A percentile compares a stretch with the other conserved stretches of the same genome.
Conservation (phyloP, 2,329 filamentous ascomycete species). For the Anisogramma anomala region DNA sequence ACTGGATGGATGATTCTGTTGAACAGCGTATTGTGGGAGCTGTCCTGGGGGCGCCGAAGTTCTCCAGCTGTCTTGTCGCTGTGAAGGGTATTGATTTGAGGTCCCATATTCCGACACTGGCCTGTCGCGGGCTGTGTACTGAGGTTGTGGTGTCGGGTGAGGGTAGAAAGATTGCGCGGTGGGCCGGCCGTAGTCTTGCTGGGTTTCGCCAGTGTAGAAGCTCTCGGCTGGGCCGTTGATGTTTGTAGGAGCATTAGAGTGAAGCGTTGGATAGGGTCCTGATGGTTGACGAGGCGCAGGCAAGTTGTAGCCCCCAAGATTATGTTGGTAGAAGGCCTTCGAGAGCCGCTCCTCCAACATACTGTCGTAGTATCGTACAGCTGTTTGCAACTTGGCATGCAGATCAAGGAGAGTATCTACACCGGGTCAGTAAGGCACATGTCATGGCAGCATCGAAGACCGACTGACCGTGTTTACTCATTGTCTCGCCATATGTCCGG, state of each 20-base stretch:
- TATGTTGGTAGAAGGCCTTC: conserved; percentile 80
- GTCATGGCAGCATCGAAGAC: not conserved
- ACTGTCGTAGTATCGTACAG: conserved; percentile 92
- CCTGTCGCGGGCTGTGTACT: conserved; percentile 33
- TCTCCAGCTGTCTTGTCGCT: conserved; percentile 42
- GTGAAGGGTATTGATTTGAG: conserved; percentile 33
- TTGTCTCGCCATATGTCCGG: conserved; percentile 92
- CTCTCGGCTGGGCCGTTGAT: conserved; percentile 52
- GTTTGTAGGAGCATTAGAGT: conserved; percentile 36
- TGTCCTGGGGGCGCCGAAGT: conserved; percentile 28
- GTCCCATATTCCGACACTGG: conserved; percentile 30
- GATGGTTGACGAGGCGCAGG: conserved; percentile 40
- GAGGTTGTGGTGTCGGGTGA: conserved; percentile 35
- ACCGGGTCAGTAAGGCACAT: conserved; percentile 29
- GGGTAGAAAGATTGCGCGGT: conserved; percentile 42
- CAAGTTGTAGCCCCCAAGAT: conserved; percentile 51
- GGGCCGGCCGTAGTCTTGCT: conserved; percentile 33
- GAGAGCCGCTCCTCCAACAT: conserved; percentile 95
- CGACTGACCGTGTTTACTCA: conserved; percentile 89
- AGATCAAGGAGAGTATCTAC: conserved; percentile 84
- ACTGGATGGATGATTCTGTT: conserved; percentile 22
- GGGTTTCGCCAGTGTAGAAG: conserved; percentile 64
- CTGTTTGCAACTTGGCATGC: conserved; percentile 88
- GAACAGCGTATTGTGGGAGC: conserved; percentile 25
- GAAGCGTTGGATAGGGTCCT: conserved; percentile 61